phyloP scores from a whole-genome alignment of 331 rosid species.

The Malus hybrid region DNA sequence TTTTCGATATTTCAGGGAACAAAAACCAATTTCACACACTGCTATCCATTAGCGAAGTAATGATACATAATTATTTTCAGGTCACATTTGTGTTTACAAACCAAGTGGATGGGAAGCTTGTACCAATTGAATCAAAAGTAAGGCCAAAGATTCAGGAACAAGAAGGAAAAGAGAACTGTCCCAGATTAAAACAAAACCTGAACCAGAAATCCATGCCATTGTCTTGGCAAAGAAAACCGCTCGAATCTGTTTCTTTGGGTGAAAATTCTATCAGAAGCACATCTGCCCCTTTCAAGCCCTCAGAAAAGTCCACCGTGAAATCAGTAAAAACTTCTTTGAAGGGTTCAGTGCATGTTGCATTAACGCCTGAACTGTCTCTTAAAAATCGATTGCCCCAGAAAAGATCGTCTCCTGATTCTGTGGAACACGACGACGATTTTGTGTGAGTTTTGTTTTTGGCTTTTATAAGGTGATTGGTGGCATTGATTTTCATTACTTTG shows the following conservation, averaged over 20 bases:
- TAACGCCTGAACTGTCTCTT: constrained; percentile 26
- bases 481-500: no score
- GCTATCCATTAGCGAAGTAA: background rate
- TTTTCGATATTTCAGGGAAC: background rate
- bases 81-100: constrained; percentile 84
- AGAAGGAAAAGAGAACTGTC: constrained; percentile 26
- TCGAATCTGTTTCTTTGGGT: constrained; percentile 27
- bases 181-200: constrained; percentile 23
- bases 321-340: constrained; percentile 24
- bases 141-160: constrained; percentile 35
- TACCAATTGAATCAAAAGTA: constrained; percentile 55
- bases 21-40: background rate
- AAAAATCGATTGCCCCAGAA: constrained; percentile 56
- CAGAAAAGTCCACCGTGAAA: constrained; percentile 20
- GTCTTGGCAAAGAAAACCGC: constrained; percentile 33
- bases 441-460: constrained; percentile 7
- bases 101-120: constrained; percentile 86
- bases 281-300: constrained; percentile 27
- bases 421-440: constrained; percentile 24
- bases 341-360: constrained; percentile 20
- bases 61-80: constrained; percentile 21
- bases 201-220: constrained; percentile 24
- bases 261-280: constrained; percentile 16
- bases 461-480: background rate
- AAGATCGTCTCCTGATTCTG: constrained; percentile 43